Evolutionary conservation across 805 yeast species (phyloP).

Genomic region (Sugiyamaella marilandica): DNA sequence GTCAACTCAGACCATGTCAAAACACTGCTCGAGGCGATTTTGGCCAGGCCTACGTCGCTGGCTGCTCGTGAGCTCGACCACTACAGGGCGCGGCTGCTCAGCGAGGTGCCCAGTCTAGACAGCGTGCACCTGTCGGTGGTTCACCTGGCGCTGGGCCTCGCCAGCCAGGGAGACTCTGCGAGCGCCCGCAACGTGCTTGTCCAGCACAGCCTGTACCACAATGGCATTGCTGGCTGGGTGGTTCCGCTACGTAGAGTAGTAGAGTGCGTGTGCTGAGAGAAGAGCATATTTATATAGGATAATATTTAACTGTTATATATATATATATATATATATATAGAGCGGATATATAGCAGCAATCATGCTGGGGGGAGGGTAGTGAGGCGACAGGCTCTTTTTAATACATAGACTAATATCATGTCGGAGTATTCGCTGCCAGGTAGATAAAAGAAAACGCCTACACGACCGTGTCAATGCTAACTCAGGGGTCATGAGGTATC

Average conservation of each 20-base stretch:
- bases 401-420: neutral
- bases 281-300: neutral
- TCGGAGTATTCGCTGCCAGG: conserved; percentile 35
- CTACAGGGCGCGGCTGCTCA: conserved; percentile 22
- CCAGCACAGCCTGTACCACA: conserved; percentile 53
- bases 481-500: conserved; percentile 57
- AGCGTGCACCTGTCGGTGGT: conserved; percentile 24
- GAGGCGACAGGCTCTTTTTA: neutral
- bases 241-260: conserved; percentile 57
- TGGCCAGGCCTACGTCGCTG: conserved; percentile 12
- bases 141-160: conserved; percentile 26
- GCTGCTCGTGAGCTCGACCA: conserved; percentile 23
- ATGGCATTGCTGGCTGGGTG: conserved; percentile 61
- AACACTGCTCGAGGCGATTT: conserved; percentile 8
- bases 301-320: neutral
- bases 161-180: conserved; percentile 28
- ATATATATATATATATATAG: neutral
- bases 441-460: too few relatives aligned
- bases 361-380: neutral
- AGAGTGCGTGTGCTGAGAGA: conserved; percentile 24
- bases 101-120: conserved; percentile 18
- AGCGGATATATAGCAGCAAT: neutral
- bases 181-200: conserved; percentile 38
- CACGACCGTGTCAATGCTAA: neutral
- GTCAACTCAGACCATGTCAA: neutral